Evolutionary conservation across 2,329 filamentous ascomycete genomes (phyloP).

Genomic region (Beauveria sp.): DNA sequence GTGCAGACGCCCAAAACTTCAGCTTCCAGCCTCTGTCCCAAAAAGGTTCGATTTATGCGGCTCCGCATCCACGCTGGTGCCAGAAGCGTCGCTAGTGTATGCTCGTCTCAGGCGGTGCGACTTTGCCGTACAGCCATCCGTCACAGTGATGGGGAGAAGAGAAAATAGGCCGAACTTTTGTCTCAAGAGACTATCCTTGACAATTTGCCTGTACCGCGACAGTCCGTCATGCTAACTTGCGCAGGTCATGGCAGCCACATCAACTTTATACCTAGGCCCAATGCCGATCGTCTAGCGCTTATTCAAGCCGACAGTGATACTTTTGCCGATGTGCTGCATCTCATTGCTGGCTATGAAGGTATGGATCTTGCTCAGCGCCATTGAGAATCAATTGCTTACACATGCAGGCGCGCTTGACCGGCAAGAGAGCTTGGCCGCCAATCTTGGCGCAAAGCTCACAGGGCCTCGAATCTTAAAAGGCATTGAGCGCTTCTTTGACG

Average conservation of each 20-base stretch:
- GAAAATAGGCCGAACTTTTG: neutral
- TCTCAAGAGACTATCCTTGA: neutral
- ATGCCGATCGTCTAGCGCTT: conserved; percentile 38
- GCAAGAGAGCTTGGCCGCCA: conserved; percentile 80
- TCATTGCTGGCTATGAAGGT: conserved; percentile 74
- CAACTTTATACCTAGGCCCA: conserved; percentile 45
- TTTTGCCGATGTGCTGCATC: conserved; percentile 62
- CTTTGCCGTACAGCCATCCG: neutral
- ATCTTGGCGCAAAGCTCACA: conserved; percentile 74
- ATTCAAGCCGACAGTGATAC: conserved; percentile 54
- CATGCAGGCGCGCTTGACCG: conserved; percentile 65
- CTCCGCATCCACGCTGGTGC: neutral
- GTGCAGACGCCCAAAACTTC: neutral
- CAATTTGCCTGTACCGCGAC: neutral
- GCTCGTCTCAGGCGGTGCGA: neutral
- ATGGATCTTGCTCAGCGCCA: conserved; percentile 1
- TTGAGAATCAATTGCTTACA: conserved; percentile 13
- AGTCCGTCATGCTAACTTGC: neutral
- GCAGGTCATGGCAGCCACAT: conserved; percentile 28
- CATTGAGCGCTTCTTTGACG: conserved; percentile 80
- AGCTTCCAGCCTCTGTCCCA: conserved; percentile 1
- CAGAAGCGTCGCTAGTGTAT: neutral
- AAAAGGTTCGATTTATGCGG: neutral
- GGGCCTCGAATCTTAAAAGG: conserved; percentile 78
- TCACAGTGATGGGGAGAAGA: neutral